Evolutionary conservation across 768 basidiomycete genomes (phyloP).

Genomic region (Cyathus striatus): DNA sequence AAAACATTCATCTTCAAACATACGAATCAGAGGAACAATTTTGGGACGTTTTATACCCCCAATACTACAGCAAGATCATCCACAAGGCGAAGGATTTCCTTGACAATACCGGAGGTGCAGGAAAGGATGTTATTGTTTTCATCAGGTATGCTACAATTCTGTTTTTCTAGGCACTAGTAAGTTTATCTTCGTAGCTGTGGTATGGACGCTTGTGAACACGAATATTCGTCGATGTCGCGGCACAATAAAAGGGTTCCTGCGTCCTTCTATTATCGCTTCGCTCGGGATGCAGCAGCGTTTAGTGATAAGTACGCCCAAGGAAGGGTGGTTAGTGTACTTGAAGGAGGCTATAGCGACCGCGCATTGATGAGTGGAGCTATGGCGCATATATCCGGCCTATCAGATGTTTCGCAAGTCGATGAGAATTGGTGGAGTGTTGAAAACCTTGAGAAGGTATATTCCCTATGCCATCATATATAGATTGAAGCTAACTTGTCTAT

Average conservation of each 20-base stretch:
- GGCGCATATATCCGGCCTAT: slow-evolving; percentile 75
- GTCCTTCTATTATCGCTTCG: slow-evolving; percentile 82
- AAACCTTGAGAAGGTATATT: slow-evolving; percentile 54
- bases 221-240: slow-evolving; percentile 85
- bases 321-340: slow-evolving; percentile 80
- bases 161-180: background rate
- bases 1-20: slow-evolving; percentile 78
- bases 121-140: slow-evolving; percentile 73
- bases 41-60: slow-evolving; percentile 66
- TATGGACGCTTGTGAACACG: slow-evolving; percentile 93
- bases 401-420: slow-evolving; percentile 33
- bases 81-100: slow-evolving; percentile 69
- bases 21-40: slow-evolving; percentile 74
- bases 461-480: background rate
- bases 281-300: slow-evolving; percentile 62
- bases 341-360: slow-evolving; percentile 92
- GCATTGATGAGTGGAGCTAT: slow-evolving; percentile 81
- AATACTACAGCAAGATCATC: slow-evolving; percentile 57
- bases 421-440: slow-evolving; percentile 61
- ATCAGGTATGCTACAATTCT: slow-evolving; percentile 56
- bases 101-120: slow-evolving; percentile 54
- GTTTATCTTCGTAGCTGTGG: slow-evolving; percentile 59
- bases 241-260: slow-evolving; percentile 87
- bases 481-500: background rate
- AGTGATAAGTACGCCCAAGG: slow-evolving; percentile 63